Percentiles rank a stretch among this genome's conserved stretches.
Conservation (phyloP, 768 basidiomycete genomes). For the Mycena olivaceomarginata region DNA sequence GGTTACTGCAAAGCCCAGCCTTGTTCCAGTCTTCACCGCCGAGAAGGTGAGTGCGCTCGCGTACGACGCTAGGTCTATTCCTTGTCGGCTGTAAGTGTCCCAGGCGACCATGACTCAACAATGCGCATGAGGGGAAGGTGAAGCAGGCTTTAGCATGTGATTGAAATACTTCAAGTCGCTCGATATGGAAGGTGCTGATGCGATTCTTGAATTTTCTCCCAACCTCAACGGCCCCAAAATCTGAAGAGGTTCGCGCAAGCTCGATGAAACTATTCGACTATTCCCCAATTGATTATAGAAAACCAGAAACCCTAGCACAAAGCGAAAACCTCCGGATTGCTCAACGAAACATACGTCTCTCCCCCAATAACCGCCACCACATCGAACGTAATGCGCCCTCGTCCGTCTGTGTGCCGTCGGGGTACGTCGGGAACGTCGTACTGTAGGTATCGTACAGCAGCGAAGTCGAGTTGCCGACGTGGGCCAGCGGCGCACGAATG, state of each 20-base stretch:
- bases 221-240: too few species aligned
- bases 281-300: too few species aligned
- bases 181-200: too few species aligned
- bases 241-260: too few species aligned
- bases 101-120: conserved; percentile 61
- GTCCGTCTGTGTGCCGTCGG: background rate
- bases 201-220: too few species aligned
- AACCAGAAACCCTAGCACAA: background rate
- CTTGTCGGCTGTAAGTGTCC: conserved; percentile 73
- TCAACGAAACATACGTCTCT: conserved; percentile 14
- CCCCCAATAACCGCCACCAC: conserved; percentile 15
- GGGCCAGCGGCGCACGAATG: conserved; percentile 6
- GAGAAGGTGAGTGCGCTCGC: conserved; percentile 80
- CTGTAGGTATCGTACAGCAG: conserved; percentile 35
- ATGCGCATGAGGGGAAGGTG: background rate
- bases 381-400: conserved; percentile 24
- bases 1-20: conserved; percentile 83
- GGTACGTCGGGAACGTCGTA: conserved; percentile 11
- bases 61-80: conserved; percentile 80
- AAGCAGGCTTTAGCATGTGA: background rate
- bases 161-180: background rate
- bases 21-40: conserved; percentile 80
- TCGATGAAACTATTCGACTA: too few species aligned
- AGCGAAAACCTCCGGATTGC: conserved; percentile 16
- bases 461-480: conserved; percentile 30